phyloP scores from a whole-genome alignment of 768 basidiomycete species.

The Pholiota microspora region DNA sequence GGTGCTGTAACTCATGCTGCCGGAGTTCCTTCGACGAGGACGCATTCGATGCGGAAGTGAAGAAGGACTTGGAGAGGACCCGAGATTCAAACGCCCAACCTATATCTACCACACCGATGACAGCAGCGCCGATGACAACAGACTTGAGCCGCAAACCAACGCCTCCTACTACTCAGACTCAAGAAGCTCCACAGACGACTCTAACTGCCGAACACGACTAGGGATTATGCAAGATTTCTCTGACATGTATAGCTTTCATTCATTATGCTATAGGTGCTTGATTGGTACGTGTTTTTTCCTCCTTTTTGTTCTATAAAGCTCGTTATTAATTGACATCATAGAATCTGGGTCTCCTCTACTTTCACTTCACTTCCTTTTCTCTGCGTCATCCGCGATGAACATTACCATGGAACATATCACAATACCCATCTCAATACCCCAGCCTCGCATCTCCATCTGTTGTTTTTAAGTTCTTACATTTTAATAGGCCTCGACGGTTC shows the following conservation, averaged over 20 bases:
- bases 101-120: slow-evolving; percentile 23
- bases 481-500: no score
- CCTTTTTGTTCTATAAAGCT: no score
- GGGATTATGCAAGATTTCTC: no score
- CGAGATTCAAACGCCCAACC: slow-evolving; percentile 30
- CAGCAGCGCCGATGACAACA: slow-evolving; percentile 23
- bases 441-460: background rate
- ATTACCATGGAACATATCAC: background rate
- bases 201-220: background rate
- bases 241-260: no score
- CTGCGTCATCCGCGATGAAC: background rate
- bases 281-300: no score
- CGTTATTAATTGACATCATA: no score
- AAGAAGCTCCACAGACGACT: background rate
- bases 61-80: slow-evolving; percentile 37
- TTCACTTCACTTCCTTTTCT: background rate
- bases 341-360: background rate
- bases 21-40: slow-evolving; percentile 44
- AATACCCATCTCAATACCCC: background rate
- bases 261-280: no score
- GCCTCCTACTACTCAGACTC: no score
- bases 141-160: background rate
- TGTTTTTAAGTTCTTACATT: no score
- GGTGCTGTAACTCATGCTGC: slow-evolving; percentile 47
- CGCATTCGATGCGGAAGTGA: slow-evolving; percentile 35